Evolutionary conservation across 768 basidiomycete genomes (phyloP).

Genomic region (Russula brevipes): DNA sequence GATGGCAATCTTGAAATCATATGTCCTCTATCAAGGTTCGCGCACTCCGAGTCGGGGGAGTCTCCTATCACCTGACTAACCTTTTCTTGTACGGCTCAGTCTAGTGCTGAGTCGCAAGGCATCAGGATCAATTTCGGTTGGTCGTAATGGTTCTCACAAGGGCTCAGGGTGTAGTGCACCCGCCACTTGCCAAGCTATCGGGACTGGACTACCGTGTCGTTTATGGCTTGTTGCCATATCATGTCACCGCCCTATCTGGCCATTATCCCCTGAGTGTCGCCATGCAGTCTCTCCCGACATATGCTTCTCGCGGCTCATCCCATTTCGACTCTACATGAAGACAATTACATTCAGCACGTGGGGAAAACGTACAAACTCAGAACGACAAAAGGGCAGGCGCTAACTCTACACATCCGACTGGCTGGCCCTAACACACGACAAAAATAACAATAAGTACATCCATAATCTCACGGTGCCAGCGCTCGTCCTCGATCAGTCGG

Average conservation of each 20-base stretch:
- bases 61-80: background rate
- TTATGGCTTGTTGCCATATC: background rate
- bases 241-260: background rate
- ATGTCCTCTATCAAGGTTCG: background rate
- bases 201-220: background rate
- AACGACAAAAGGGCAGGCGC: conserved; percentile 20
- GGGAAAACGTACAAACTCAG: conserved; percentile 15
- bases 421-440: background rate
- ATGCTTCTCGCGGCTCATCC: background rate
- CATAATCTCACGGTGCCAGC: background rate
- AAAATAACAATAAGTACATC: conserved; percentile 21
- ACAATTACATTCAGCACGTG: conserved; percentile 23
- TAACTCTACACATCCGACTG: conserved; percentile 8
- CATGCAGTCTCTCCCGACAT: background rate
- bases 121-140: background rate
- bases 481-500: conserved; percentile 9
- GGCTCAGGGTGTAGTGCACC: background rate
- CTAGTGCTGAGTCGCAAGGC: background rate
- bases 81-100: background rate
- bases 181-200: background rate
- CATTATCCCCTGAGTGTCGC: background rate
- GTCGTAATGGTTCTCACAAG: background rate
- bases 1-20: background rate
- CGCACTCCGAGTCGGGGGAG: background rate
- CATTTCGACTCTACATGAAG: background rate